Percentiles rank a stretch among this genome's conserved stretches.
Conservation (phyloP, 139 green algal species). For the Chlorella sp. region DNA sequence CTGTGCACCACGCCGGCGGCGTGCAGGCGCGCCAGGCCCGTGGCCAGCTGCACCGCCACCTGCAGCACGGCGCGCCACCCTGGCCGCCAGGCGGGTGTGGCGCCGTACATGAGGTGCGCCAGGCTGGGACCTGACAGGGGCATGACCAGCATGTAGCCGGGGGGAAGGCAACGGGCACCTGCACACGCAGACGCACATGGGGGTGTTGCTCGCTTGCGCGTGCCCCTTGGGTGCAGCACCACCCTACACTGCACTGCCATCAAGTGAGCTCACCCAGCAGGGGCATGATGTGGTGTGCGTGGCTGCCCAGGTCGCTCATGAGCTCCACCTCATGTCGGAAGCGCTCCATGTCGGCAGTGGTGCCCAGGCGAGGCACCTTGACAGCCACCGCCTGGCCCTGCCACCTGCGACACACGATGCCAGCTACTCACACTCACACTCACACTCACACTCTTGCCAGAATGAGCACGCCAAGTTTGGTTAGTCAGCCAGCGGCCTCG, state of each 20-base stretch:
- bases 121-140: conserved; percentile 47
- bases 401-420: not conserved
- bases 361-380: conserved; percentile 54
- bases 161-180: conserved; percentile 57
- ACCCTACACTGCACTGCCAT: too few species aligned
- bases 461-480: too few species aligned
- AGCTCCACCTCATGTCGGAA: conserved; percentile 60
- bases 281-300: not conserved
- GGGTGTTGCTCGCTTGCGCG: too few species aligned
- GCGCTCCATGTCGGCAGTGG: conserved; percentile 53
- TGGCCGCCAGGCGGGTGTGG: conserved; percentile 43
- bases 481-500: too few species aligned
- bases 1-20: conserved; percentile 61
- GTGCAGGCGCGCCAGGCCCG: conserved; percentile 45
- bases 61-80: conserved; percentile 18
- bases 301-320: conserved; percentile 30
- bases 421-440: too few species aligned
- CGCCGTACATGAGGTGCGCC: conserved; percentile 40
- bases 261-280: not conserved
- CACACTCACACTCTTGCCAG: too few species aligned
- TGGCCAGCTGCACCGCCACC: conserved; percentile 43
- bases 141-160: conserved; percentile 63
- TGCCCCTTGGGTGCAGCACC: too few species aligned
- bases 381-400: conserved; percentile 46
- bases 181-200: not conserved